Base-by-base conservation (phyloP, 306 rosid species). In the Sphenostylis stenocarpa region DNA sequence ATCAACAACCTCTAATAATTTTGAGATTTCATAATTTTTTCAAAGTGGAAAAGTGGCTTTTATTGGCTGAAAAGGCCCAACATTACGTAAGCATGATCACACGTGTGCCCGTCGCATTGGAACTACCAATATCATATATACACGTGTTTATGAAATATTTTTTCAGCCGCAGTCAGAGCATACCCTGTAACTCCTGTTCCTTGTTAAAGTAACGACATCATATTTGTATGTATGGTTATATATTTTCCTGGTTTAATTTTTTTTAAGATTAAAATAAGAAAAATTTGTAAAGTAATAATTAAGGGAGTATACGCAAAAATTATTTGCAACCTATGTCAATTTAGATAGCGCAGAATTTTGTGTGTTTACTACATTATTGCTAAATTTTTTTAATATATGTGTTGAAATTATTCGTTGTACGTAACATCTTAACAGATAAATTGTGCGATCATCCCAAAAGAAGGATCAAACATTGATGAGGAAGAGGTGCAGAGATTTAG, bases 371-470 rank as follows among this genome's bases (percentile, higher is more conserved):
- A 28, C 67, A 61, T 61, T n/a, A n/a, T 16, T 52, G 33, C 9
- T 24, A 36, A 31, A 1, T 3, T 39, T 13, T 19, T 34, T 75
- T 38, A 6, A 60, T 26, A 24, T 20, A 29, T 34, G 29, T 33
- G 34, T 52, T 78, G n/a, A 41, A 38, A 4, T 11, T 34, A 64
- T 38, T 20, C 8, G 60, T 57, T 9, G 10, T 38, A 6, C 67
- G 1, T 44, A 17, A 3, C 66, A 16, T 52, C 52, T 49, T 7
- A 24, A 72, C 91, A 94, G 97, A 94, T 94, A 48, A 84, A 94
- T 15, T 92, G 96, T 66, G 98, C 98, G 23, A 72, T 89, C 65
- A 90, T 92, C 44, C 89, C 89, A 66, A 89, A 96, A 79, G 92
- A 90, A 79, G 95, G 89, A 21, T 67, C 88, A 20, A 69, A 61